Base-by-base conservation (phyloP, 1,284 basidiomycete genomes). In the Golubevia sp. region DNA sequence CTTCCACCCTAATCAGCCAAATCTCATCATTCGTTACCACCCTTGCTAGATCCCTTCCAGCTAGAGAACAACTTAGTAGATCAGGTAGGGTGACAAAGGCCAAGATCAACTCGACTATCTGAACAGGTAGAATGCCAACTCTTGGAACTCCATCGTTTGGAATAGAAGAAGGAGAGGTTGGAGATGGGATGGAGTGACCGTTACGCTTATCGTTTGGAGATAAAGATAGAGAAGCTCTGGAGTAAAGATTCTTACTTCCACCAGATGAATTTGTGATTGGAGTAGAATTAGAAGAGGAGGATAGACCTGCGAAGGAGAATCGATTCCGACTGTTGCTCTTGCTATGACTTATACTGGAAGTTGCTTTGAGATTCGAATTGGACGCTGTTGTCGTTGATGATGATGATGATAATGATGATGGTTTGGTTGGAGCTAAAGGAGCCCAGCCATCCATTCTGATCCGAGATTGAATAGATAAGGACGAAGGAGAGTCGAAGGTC, bases 11-110 rank as follows among this genome's bases (percentile, higher is more conserved):
- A 7, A 59, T 58, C 0, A 63, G 60, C 77, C 77, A 79, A n/a
- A 76, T 54, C 0, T 65, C 30, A 15, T 77, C 76, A 25, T 70
- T 67, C 1, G 73, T 69, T 24, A 76, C 71, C 27, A 72, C 70
- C n/a, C 65, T 58, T 5, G 74, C 73, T 0, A 79, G 58, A 0
- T 65, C n/a, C 20, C 72, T 25, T 15, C 65, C 66, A 18, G 70
- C 59, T 0, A 63, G 59, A 11, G 73, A 70, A 44, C 68, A 72
- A 25, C 59, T 64, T 11, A 62, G 58, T 1, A 77, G 59, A 24
- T 74, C 67, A 3, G 66, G 54, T 0, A 77, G 62, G 0, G 70
- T 56, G 0, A 74, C 61, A 44, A 58, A 64, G 58, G 56, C 61
- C 55, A 73, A 64, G 44, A 77, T 75, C 55, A 64, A 66, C 25